phyloP scores from a whole-genome alignment of 2,329 filamentous ascomycete species.

The Beauveria sp. region DNA sequence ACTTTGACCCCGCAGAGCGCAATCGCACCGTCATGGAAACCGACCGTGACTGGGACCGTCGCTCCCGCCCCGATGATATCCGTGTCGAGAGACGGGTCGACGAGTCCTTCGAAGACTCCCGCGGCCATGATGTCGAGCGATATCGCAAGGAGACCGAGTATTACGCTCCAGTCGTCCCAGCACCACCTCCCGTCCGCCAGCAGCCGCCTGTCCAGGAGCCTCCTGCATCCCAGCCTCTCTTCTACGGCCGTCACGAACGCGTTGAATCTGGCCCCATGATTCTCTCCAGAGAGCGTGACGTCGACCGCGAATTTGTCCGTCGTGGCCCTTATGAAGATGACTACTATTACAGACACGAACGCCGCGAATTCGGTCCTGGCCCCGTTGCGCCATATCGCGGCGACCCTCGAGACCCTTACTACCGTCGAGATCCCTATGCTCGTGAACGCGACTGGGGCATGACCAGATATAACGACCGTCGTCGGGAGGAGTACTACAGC shows the following conservation, averaged over 20 bases:
- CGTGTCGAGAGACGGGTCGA: constrained; percentile 47
- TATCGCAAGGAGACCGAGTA: constrained; percentile 58
- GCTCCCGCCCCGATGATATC: constrained; percentile 35
- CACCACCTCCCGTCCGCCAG: constrained; percentile 45
- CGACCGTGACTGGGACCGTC: constrained; percentile 38
- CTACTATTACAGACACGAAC: constrained; percentile 43
- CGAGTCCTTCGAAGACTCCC: constrained; percentile 39
- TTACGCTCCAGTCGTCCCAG: constrained; percentile 44
- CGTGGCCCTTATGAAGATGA: constrained; percentile 35
- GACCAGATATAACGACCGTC: constrained; percentile 31
- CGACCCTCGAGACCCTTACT: constrained; percentile 19
- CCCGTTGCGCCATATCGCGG: constrained; percentile 28
- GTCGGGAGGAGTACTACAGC: constrained; percentile 35
- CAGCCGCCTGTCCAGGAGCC: constrained; percentile 49
- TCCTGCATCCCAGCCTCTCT: constrained; percentile 41
- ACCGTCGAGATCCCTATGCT: constrained; percentile 19
- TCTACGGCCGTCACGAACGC: constrained; percentile 38
- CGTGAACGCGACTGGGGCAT: constrained; percentile 28
- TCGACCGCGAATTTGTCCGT: constrained; percentile 27
- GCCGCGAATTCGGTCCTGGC: constrained; percentile 26
- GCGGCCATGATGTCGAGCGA: constrained; percentile 45
- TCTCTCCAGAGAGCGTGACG: constrained; percentile 30
- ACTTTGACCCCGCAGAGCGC: constrained; percentile 35
- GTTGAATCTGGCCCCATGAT: constrained; percentile 38
- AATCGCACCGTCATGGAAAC: constrained; percentile 29